phyloP scores from a whole-genome alignment of 2,329 filamentous ascomycete genomes.

The Cladosporium colombiae region DNA sequence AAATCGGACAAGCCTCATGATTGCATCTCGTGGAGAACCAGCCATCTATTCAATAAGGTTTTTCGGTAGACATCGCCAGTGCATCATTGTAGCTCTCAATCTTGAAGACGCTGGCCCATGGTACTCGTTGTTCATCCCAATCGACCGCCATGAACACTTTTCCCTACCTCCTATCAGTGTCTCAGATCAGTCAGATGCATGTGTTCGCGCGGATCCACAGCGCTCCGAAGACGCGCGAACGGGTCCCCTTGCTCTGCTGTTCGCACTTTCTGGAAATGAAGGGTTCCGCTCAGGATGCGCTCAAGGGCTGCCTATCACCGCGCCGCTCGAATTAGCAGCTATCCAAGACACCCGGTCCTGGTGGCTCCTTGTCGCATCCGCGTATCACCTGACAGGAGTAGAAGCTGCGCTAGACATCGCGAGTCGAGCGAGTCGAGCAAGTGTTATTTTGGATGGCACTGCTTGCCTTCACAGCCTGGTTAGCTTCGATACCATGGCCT shows the following conservation, averaged over 20 bases:
- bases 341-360: constrained; percentile 6
- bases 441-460: background rate
- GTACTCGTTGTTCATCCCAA: background rate
- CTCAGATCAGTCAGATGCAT: background rate
- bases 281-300: constrained; percentile 9
- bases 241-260: background rate
- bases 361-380: background rate
- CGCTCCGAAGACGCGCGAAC: background rate
- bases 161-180: background rate
- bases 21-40: constrained; percentile 3
- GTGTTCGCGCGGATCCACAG: background rate
- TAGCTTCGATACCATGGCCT: background rate
- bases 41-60: background rate
- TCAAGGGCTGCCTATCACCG: constrained; percentile 7
- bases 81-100: background rate
- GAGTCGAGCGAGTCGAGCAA: background rate
- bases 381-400: background rate
- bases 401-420: background rate
- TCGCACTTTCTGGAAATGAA: constrained; percentile 5
- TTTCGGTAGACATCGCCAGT: background rate
- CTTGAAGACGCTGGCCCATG: background rate
- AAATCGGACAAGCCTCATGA: background rate
- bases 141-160: background rate
- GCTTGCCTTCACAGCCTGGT: background rate
- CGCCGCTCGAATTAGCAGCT: background rate